These are phyloP conservation scores for Rhizopogon rudus DNA, from an alignment of 768 basidiomycete genomes.

Conservation along the genomic window DNA sequence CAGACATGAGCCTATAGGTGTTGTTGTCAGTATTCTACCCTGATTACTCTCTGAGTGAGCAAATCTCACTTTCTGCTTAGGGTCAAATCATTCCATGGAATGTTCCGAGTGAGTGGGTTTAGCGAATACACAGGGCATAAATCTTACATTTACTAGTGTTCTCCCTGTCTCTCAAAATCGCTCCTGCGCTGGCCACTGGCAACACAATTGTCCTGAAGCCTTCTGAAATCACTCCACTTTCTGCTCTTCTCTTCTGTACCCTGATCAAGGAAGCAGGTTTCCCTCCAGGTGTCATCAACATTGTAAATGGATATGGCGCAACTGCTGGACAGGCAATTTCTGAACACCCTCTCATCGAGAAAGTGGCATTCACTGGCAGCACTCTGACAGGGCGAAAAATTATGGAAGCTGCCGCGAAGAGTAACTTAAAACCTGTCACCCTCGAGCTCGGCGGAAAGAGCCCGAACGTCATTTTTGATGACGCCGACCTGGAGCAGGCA, in stretches of 20 bases:
- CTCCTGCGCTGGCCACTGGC: conserved; percentile 73
- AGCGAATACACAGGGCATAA: too few species aligned
- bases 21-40: conserved; percentile 27
- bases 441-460: conserved; percentile 55
- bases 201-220: conserved; percentile 79
- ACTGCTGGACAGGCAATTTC: conserved; percentile 68
- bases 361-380: conserved; percentile 85
- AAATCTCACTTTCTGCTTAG: conserved; percentile 14
- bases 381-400: conserved; percentile 76
- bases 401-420: conserved; percentile 72
- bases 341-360: conserved; percentile 59
- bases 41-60: conserved; percentile 14
- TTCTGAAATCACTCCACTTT: conserved; percentile 72
- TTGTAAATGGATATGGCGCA: conserved; percentile 67
- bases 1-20: conserved; percentile 56
- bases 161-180: conserved; percentile 74
- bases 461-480: conserved; percentile 44
- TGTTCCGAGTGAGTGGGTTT: conserved; percentile 33
- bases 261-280: conserved; percentile 68
- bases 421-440: conserved; percentile 75
- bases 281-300: conserved; percentile 74
- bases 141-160: conserved; percentile 27
- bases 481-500: conserved; percentile 47
- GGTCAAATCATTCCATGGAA: conserved; percentile 68
- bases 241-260: conserved; percentile 46